Conservation (phyloP, 2,329 filamentous ascomycete species). For the Fusarium metavorans region DNA sequence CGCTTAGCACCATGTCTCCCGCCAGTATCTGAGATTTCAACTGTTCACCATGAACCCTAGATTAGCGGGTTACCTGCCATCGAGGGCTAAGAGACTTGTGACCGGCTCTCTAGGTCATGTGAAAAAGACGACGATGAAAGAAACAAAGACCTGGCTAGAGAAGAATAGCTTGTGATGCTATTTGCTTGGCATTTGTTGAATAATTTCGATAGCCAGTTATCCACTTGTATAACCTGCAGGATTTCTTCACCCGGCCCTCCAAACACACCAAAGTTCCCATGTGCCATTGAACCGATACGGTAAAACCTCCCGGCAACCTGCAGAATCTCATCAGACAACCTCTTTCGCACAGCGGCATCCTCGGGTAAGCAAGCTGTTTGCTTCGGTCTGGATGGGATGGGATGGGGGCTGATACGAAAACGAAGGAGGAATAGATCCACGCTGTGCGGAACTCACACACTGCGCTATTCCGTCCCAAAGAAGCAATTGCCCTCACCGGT, state of each 20-base stretch:
- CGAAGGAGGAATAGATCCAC: constrained; percentile 24
- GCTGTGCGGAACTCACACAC: constrained; percentile 7
- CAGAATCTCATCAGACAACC: constrained; percentile 4
- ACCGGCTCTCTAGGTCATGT: not conserved
- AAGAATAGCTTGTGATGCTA: not conserved
- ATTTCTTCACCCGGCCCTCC: not conserved
- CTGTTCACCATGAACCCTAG: not conserved
- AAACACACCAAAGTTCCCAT: not conserved
- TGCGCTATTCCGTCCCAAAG: constrained; percentile 2
- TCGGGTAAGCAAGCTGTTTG: constrained; percentile 17
- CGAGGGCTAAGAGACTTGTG: not conserved
- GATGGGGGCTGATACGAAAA: constrained; percentile 22
- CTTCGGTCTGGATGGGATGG: not conserved
- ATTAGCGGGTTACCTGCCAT: not conserved
- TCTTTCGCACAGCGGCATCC: constrained; percentile 19
- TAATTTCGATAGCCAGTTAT: not conserved
- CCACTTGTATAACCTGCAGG: not conserved
- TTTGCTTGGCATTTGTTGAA: not conserved
- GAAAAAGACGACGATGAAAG: not conserved
- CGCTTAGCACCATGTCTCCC: not conserved
- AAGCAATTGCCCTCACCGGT: constrained; percentile 17
- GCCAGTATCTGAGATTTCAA: not conserved
- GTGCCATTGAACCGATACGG: constrained; percentile 1
- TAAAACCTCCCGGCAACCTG: not conserved
- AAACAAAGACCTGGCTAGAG: not conserved